Evolutionary conservation across 495 filamentous ascomycete genomes (phyloP).

Genomic region (Aspergillus coremiiformis): DNA sequence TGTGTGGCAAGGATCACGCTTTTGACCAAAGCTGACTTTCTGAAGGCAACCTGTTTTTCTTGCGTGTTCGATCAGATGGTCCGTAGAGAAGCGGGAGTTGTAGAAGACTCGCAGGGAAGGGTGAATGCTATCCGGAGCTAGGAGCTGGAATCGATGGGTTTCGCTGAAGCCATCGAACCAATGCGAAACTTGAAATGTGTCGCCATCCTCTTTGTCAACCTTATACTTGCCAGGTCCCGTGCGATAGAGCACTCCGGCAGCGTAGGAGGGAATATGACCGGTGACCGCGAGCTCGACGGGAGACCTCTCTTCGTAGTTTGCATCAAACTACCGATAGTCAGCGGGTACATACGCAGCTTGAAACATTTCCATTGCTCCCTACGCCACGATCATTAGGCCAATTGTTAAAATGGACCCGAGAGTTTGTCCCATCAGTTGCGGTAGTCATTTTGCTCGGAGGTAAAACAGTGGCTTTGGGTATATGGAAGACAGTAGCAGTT

Average conservation of each 20-base stretch:
- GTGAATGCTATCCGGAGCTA: slow-evolving; percentile 19
- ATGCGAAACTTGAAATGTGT: slow-evolving; percentile 51
- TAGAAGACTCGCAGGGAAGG: slow-evolving; percentile 49
- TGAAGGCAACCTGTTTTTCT: slow-evolving; percentile 41
- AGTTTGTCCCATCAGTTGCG: neutral
- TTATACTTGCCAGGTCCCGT: slow-evolving; percentile 61
- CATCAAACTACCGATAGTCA: slow-evolving; percentile 43
- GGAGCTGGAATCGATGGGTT: slow-evolving; percentile 64
- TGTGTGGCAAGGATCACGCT: slow-evolving; percentile 58
- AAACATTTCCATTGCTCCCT: neutral
- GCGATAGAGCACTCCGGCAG: slow-evolving; percentile 59
- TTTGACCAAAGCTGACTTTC: slow-evolving; percentile 53
- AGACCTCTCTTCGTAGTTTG: slow-evolving; percentile 38
- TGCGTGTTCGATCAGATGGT: slow-evolving; percentile 48
- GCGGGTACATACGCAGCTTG: neutral
- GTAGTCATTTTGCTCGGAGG: neutral
- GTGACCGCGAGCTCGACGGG: slow-evolving; percentile 44
- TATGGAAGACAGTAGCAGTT: neutral
- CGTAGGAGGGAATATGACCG: slow-evolving; percentile 46
- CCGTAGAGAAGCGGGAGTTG: slow-evolving; percentile 59
- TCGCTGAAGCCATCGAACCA: slow-evolving; percentile 82
- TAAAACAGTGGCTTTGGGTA: neutral
- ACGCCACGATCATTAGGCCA: slow-evolving; percentile 32
- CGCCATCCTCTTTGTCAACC: slow-evolving; percentile 47
- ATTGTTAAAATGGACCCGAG: slow-evolving; percentile 19